Evolutionary conservation across 176 grass and related monocot species (phyloP).

Genomic region (Rhynchospora tenuis): DNA sequence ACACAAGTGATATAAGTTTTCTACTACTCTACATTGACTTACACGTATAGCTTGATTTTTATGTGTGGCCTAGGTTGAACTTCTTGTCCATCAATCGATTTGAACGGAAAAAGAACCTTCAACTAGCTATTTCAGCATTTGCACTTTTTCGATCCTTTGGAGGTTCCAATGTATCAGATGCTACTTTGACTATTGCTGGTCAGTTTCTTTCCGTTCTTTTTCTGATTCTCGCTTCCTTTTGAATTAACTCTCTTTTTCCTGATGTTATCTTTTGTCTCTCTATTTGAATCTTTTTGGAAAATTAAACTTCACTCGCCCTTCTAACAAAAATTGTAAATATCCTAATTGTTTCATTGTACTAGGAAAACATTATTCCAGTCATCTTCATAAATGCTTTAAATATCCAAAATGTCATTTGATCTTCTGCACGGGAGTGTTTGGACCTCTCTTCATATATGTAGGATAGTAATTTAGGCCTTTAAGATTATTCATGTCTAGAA

Average conservation of each 20-base stretch:
- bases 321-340: neutral
- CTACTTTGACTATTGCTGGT: slow-evolving; percentile 90
- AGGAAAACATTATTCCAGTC: neutral
- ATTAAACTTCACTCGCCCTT: neutral
- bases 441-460: neutral
- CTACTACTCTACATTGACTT: neutral
- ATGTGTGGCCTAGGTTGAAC: slow-evolving; percentile 59
- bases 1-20: neutral
- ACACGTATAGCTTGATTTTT: neutral
- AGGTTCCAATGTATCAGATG: slow-evolving; percentile 32
- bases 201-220: neutral
- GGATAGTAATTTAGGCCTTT: neutral
- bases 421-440: neutral
- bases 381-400: neutral
- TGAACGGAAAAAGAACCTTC: slow-evolving; percentile 96
- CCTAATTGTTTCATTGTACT: neutral
- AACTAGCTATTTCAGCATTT: slow-evolving; percentile 90
- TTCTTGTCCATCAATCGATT: slow-evolving; percentile 94
- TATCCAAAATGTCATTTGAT: neutral
- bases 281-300: too few species aligned
- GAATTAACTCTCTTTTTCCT: neutral
- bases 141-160: slow-evolving; percentile 51
- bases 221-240: neutral
- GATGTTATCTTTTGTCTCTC: neutral
- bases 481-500: too few species aligned